phyloP scores from a whole-genome alignment of 768 basidiomycete species.

The Rhodosporidiobolus sp. region DNA sequence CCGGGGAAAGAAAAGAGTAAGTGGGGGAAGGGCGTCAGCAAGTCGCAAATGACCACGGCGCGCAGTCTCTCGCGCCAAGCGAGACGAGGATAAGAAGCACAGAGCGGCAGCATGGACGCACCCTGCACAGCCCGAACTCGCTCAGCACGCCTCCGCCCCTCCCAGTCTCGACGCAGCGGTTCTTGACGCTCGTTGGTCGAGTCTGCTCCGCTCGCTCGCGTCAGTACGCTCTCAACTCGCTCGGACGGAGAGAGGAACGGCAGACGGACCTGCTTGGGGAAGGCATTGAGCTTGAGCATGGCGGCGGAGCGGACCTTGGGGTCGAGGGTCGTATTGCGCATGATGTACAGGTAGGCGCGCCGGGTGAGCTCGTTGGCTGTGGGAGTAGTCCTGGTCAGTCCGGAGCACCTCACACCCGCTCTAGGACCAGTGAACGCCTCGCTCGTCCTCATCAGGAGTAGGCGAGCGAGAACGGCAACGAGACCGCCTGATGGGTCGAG shows the following conservation, averaged over 20 bases:
- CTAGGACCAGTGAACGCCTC: no score
- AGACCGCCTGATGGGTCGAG: neutral
- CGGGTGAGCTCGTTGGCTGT: conserved; percentile 72
- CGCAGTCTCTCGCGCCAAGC: no score
- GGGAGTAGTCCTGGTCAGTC: no score
- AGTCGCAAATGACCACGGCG: neutral
- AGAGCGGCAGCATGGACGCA: conserved; percentile 49
- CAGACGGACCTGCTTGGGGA: conserved; percentile 65
- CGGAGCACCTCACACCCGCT: neutral
- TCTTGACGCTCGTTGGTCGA: conserved; percentile 79
- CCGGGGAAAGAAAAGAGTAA: no score
- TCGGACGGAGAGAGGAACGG: neutral
- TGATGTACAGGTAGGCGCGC: conserved; percentile 87
- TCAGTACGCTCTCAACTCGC: neutral
- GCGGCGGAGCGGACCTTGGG: conserved; percentile 87
- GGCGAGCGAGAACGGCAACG: neutral
- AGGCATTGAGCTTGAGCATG: conserved; percentile 85
- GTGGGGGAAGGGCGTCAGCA: neutral
- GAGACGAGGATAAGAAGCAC: neutral
- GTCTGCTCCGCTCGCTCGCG: conserved; percentile 1
- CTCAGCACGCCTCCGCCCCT: conserved; percentile 81
- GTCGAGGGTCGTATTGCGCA: conserved; percentile 84
- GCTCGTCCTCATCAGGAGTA: neutral
- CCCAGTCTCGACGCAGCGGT: conserved; percentile 80
- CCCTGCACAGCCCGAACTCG: conserved; percentile 85